Evolutionary conservation across 257 asterid genomes (phyloP), one percentile per base, ranked within the genome.

Genomic region (Gardenia jasminoides): DNA sequence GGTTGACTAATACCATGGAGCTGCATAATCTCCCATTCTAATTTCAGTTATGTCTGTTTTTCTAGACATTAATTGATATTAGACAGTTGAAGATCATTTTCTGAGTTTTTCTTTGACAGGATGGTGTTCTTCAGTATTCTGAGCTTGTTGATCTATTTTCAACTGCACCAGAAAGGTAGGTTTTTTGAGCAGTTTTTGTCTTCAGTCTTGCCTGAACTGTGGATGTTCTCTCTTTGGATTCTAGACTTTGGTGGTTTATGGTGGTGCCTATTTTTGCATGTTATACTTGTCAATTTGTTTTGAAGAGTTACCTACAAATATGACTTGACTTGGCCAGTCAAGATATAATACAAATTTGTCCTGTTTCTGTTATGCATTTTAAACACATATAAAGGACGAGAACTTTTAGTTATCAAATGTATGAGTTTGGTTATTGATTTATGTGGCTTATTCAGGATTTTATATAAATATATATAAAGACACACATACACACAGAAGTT

Each of bases 81-180:
- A 5, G 26, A 36, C 22, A 5, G 3, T 56, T 56, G 62, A 22
- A 20, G 65, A 26, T 64, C 81, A 72, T 68, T 77, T 58, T 77
- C 16, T 69, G 58, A 19, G 77, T 73, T 82, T 81, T 73, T 82
- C 80, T 82, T 88, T 84, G 81, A 77, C 80, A 96, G 99, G 99
- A 96, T 89, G 98, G 93, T 77, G 88, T 92, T 87, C 94, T 96
- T 84, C 86, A 84, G 50, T 87, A 81, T 76, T 86, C 81, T 79
- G 99, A 96, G 91, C 96, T 96, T 79, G 98, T 90, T 72, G 97
- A 92, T 84, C 84, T 96, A 73, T 96, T 93, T 87, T 93, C 99
- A 81, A 92, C 99, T 75, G 96, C 99, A 82, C 98, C 98, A 74
- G 95, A 92, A 83, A 90, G 97, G 99, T 93, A 84, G 68, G 79